phyloP scores from a whole-genome alignment of 257 asterid species.

The Gentiana macrophylla region DNA sequence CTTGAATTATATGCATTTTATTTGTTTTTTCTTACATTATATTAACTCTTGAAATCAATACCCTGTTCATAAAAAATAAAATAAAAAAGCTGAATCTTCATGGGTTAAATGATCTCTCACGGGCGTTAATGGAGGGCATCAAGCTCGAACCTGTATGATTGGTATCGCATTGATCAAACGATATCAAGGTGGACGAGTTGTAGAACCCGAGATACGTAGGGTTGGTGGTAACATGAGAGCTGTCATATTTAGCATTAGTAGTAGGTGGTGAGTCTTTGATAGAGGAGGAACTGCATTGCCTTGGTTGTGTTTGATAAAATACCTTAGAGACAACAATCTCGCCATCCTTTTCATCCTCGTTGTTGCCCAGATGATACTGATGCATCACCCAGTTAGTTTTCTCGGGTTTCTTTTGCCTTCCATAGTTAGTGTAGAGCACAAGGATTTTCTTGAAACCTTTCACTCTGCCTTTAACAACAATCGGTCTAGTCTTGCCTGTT shows the following conservation, averaged over 20 bases:
- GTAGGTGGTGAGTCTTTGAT: constrained; percentile 11
- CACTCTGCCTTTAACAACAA: constrained; percentile 23
- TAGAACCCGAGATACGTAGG: constrained; percentile 16
- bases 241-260: constrained; percentile 6
- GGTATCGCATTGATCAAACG: constrained; percentile 24
- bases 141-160: constrained; percentile 14
- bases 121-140: constrained; percentile 12
- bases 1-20: not conserved
- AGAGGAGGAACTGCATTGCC: constrained; percentile 27
- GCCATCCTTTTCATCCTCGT: constrained; percentile 42
- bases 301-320: constrained; percentile 38
- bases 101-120: constrained; percentile 12
- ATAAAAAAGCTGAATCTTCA: not conserved
- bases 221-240: constrained; percentile 7
- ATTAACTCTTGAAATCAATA: no score
- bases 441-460: constrained; percentile 43
- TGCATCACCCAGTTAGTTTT: constrained; percentile 47
- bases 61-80: no score
- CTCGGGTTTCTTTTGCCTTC: constrained; percentile 34
- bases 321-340: constrained; percentile 38
- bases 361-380: constrained; percentile 39
- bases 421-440: constrained; percentile 36
- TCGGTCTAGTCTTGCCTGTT: constrained; percentile 38
- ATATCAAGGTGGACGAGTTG: constrained; percentile 24
- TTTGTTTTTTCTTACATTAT: constrained; percentile 6